Evolutionary conservation across 352 stramenopile species (phyloP), one percentile per base, ranked within the genome.

Genomic region (Phytopythium ostracodes): DNA sequence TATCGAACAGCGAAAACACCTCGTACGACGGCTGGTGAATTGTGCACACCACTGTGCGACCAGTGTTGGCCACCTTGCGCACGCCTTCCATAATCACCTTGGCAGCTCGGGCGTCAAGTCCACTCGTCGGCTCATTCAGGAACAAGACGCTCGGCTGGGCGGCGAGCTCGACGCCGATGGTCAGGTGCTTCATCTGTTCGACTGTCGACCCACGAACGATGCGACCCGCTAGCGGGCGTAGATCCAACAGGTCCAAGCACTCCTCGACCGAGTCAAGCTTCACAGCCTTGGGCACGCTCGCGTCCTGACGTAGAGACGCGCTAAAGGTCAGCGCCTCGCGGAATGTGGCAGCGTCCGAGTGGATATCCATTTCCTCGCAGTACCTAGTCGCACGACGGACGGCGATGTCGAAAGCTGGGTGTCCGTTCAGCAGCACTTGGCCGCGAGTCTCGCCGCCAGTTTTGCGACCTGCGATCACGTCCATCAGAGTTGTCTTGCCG

Each of bases 241-340:
- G 50, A 42, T 56, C 50, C 29, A 56, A 27, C 50, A 56, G n/a
- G 50, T 56, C 50, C 10, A 56, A 18, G 33, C 50, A 27, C 31
- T 56, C 50, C 11, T 56, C 29, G 29, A 56, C 50, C 29, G 50
- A 56, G 2, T 43, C 50, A 7, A 56, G 50, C 29, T 56, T 56
- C 2, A 24, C 50, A 14, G 50, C 14, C 12, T 42, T 25, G 9
- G 50, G 25, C 17, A 56, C 18, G 15, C 31, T 43, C 0, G 50
- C 27, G 27, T 56, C 50, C 29, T 56, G 50, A 0, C 89, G 70
- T 29, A 98, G 59, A 43, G 84, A 83, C 0, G 92, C 85, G 52
- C 79, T 92, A 58, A 98, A 98, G 1, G 69, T 66, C 17, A 98
- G 84, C 20, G 87, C 81, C 62, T 98, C 92, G n/a, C 88, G 75